These are phyloP conservation scores for Solanum clarkiae DNA, from an alignment of 257 asterid species.

Conservation along the genomic window DNA sequence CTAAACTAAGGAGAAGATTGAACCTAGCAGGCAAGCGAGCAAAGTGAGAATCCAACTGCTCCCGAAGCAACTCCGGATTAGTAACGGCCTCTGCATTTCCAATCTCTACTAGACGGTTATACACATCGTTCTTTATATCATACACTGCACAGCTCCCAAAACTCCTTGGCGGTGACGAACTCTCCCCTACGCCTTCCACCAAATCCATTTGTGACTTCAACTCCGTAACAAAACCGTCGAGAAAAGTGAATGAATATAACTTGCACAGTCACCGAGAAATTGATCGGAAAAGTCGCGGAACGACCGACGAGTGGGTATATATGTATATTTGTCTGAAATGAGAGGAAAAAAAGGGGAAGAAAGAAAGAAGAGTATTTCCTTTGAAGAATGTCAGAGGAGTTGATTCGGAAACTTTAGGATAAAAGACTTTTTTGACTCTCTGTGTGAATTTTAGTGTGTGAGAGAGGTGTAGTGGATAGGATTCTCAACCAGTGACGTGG, in stretches of 20 bases:
- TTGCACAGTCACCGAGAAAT: slow-evolving; percentile 6
- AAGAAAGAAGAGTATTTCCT: not conserved
- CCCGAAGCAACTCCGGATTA: slow-evolving; percentile 54
- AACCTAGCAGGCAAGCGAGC: slow-evolving; percentile 82
- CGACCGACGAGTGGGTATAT: not conserved
- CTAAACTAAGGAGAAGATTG: not conserved
- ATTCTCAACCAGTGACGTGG: slow-evolving; percentile 9
- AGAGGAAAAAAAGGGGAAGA: slow-evolving; percentile 4
- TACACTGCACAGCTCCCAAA: slow-evolving; percentile 47
- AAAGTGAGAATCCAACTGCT: slow-evolving; percentile 74
- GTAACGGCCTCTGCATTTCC: slow-evolving; percentile 50
- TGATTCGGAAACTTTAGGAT: not conserved
- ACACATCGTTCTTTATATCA: slow-evolving; percentile 55
- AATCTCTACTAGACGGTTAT: slow-evolving; percentile 50
- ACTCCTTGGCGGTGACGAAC: slow-evolving; percentile 84
- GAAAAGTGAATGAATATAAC: not conserved
- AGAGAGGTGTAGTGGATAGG: slow-evolving; percentile 37
- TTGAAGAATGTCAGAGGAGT: slow-evolving; percentile 11
- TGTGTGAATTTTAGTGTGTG: not conserved
- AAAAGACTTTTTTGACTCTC: not conserved
- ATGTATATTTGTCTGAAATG: not conserved
- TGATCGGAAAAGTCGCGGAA: slow-evolving; percentile 6
- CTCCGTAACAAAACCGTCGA: not conserved
- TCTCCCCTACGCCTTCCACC: slow-evolving; percentile 82
- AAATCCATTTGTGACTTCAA: slow-evolving; percentile 42